Evolutionary conservation across 2,329 filamentous ascomycete genomes (phyloP).

Genomic region (Hymenoscyphus repandus): DNA sequence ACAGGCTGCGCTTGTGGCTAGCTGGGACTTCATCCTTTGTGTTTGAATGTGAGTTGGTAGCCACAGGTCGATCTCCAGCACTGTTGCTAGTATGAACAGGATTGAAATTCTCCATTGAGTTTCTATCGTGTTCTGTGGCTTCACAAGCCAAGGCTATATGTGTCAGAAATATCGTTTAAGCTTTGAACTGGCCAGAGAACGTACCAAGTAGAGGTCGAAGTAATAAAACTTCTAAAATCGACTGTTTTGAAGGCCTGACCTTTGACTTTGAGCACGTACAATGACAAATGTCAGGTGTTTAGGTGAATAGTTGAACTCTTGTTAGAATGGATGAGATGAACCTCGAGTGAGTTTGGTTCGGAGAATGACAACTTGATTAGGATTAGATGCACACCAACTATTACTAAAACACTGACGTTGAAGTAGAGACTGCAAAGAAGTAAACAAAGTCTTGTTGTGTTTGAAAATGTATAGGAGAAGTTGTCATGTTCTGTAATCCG

Average conservation of each 20-base stretch:
- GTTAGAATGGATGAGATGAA: too few relatives aligned
- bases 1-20: slow-evolving; percentile 29
- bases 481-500: neutral
- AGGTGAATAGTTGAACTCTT: too few relatives aligned
- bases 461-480: neutral
- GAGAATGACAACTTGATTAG: too few relatives aligned
- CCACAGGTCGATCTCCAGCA: neutral
- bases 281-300: too few relatives aligned
- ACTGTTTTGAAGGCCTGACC: too few relatives aligned
- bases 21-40: slow-evolving; percentile 37
- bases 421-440: neutral
- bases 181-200: neutral
- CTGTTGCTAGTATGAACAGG: neutral
- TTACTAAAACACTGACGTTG: neutral
- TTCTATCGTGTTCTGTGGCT: neutral
- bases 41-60: neutral
- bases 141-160: neutral
- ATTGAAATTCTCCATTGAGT: neutral
- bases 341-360: too few relatives aligned
- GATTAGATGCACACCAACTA: too few relatives aligned
- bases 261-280: too few relatives aligned
- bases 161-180: neutral
- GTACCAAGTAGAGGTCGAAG: neutral
- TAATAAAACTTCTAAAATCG: neutral
- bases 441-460: neutral